These are phyloP conservation scores for Apiotrichum gracile DNA, from an alignment of 1,284 basidiomycete genomes.

Conservation along the genomic window DNA sequence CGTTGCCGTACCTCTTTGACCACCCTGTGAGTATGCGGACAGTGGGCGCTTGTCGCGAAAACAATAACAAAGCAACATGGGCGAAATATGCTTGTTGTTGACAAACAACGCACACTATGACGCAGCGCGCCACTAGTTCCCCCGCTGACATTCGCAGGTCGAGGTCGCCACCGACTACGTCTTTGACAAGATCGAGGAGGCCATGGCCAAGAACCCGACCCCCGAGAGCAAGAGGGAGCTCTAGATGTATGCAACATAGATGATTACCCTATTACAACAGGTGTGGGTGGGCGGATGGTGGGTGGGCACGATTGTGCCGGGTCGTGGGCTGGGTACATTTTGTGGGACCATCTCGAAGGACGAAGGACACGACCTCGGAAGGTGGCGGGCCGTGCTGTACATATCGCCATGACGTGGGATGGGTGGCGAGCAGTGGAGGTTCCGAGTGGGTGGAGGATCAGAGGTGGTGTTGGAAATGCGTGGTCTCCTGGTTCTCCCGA, in stretches of 20 bases:
- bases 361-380: no score
- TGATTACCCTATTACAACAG: background rate
- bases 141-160: constrained; percentile 40
- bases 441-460: no score
- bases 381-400: no score
- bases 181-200: constrained; percentile 51
- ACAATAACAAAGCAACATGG: constrained; percentile 1
- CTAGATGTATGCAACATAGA: constrained; percentile 1
- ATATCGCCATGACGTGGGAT: no score
- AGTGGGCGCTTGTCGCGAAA: no score
- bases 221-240: background rate
- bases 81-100: background rate
- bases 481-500: no score
- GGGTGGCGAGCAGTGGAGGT: no score
- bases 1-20: constrained; percentile 76
- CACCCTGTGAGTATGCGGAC: constrained; percentile 56
- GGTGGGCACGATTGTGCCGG: no score
- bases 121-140: background rate
- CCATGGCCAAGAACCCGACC: constrained; percentile 22
- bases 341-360: no score
- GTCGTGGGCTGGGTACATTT: no score
- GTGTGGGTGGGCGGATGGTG: no score
- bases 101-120: background rate
- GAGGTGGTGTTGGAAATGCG: no score
- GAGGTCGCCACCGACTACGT: constrained; percentile 49